phyloP scores from a whole-genome alignment of 768 basidiomycete species.

The Leccinum truebloodii region DNA sequence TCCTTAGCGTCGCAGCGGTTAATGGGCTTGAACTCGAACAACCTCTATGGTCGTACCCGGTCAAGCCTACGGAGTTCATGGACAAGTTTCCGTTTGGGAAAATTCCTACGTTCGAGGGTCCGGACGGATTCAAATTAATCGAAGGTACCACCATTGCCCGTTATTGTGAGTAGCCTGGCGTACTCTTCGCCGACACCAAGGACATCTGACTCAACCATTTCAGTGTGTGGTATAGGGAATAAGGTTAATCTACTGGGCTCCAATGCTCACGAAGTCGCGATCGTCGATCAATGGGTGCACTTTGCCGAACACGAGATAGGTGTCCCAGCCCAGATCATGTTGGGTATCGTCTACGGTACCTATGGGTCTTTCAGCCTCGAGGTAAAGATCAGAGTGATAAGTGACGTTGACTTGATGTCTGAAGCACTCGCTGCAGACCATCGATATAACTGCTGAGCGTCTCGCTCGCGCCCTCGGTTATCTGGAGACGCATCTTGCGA shows the following conservation, averaged over 20 bases:
- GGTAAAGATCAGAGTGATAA: neutral
- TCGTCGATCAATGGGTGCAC: slow-evolving; percentile 18
- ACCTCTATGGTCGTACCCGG: slow-evolving; percentile 14
- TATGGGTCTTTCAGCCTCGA: slow-evolving; percentile 8
- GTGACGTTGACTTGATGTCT: neutral
- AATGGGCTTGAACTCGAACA: slow-evolving; percentile 17
- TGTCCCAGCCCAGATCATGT: neutral
- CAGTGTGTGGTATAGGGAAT: slow-evolving; percentile 18
- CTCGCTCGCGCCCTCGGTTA: slow-evolving; percentile 5
- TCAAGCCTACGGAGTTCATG: slow-evolving; percentile 15
- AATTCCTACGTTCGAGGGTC: slow-evolving; percentile 23
- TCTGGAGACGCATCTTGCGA: slow-evolving; percentile 19
- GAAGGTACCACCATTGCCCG: slow-evolving; percentile 26
- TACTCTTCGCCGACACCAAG: neutral
- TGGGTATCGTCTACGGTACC: slow-evolving; percentile 3
- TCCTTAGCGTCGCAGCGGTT: slow-evolving; percentile 22
- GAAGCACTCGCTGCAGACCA: neutral
- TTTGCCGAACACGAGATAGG: slow-evolving; percentile 17
- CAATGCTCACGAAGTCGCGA: slow-evolving; percentile 9
- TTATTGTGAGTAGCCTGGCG: slow-evolving; percentile 15
- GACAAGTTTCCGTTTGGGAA: slow-evolving; percentile 24
- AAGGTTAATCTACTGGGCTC: slow-evolving; percentile 11
- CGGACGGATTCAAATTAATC: slow-evolving; percentile 19
- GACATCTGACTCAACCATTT: neutral
- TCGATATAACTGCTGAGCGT: slow-evolving; percentile 3